phyloP scores from a whole-genome alignment of 2,329 filamentous ascomycete species.

The Leptosphaerulina australis region DNA sequence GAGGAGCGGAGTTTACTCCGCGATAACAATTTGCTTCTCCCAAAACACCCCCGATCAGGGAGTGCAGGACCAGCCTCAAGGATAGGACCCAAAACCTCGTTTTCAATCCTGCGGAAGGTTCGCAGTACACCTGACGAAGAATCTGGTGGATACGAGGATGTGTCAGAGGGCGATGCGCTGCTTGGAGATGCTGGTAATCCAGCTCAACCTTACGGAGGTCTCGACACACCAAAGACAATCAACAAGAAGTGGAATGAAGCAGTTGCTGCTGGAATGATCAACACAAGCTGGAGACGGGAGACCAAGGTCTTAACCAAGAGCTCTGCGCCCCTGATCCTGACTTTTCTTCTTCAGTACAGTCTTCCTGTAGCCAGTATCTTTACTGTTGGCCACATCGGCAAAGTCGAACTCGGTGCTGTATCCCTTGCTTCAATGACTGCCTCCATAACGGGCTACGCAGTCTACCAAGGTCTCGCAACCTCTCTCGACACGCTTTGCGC shows the following conservation, averaged over 20 bases:
- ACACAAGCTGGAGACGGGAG: slow-evolving; percentile 91
- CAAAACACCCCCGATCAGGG: slow-evolving; percentile 54
- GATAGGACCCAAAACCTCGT: slow-evolving; percentile 37
- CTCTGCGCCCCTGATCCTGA: slow-evolving; percentile 53
- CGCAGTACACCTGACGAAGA: slow-evolving; percentile 44
- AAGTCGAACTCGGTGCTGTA: slow-evolving; percentile 56
- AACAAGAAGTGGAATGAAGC: slow-evolving; percentile 66
- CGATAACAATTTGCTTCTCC: slow-evolving; percentile 64
- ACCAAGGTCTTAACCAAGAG: slow-evolving; percentile 73
- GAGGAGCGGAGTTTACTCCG: slow-evolving; percentile 64
- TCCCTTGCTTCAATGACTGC: slow-evolving; percentile 57
- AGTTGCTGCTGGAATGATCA: slow-evolving; percentile 77
- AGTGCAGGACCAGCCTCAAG: slow-evolving; percentile 38
- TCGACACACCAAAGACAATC: slow-evolving; percentile 56
- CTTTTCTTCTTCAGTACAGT: slow-evolving; percentile 57
- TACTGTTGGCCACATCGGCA: slow-evolving; percentile 58
- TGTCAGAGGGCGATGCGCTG: slow-evolving; percentile 57
- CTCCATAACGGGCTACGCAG: slow-evolving; percentile 56
- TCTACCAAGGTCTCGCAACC: slow-evolving; percentile 73
- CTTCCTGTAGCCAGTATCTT: slow-evolving; percentile 56
- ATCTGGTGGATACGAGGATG: slow-evolving; percentile 22
- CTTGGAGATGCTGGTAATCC: slow-evolving; percentile 49
- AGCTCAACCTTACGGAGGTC: slow-evolving; percentile 52
- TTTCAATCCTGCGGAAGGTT: slow-evolving; percentile 37
- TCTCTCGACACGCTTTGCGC: slow-evolving; percentile 90